Conservation (phyloP, 225 moss, liverwort and hornwort species). For the Takakia lepidozioides region DNA sequence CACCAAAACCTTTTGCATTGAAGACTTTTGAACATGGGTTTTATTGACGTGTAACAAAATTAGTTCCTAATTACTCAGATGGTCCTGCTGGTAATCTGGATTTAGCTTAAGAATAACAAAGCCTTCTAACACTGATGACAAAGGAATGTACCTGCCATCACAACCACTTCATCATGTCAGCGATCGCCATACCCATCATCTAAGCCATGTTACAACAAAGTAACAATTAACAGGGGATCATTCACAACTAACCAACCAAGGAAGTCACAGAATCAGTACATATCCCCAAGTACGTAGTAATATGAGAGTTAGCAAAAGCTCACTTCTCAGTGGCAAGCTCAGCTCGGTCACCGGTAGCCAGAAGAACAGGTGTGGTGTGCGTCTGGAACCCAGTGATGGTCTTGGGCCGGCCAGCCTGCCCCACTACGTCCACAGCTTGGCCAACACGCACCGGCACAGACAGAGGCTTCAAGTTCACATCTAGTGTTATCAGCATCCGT, state of each 20-base stretch:
- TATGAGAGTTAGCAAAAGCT: conserved; percentile 11
- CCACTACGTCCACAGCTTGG: conserved; percentile 98
- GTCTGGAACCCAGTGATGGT: conserved; percentile 99
- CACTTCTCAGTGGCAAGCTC: conserved; percentile 98
- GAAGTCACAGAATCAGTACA: too few relatives aligned
- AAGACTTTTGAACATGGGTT: too few relatives aligned
- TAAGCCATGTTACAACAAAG: too few relatives aligned
- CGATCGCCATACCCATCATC: not conserved
- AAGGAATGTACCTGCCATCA: conserved; percentile 73
- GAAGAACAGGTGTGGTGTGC: conserved; percentile 93
- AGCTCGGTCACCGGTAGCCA: conserved; percentile 96
- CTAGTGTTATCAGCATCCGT: conserved; percentile 92
- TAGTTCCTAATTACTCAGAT: conserved; percentile 92
- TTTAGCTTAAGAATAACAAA: conserved; percentile 95
- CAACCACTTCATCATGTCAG: not conserved
- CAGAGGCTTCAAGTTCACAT: conserved; percentile 85
- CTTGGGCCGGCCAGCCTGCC: conserved; percentile 98
- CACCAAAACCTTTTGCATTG: too few relatives aligned
- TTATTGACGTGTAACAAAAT: too few relatives aligned
- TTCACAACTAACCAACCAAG: too few relatives aligned
- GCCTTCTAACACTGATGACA: conserved; percentile 94
- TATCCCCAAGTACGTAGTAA: too few relatives aligned
- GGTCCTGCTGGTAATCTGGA: conserved; percentile 96
- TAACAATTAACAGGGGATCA: too few relatives aligned
- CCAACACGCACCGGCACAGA: conserved; percentile 96